Evolutionary conservation across 2,329 filamentous ascomycete species (phyloP).

Genomic region (Cordyceps cicadae): DNA sequence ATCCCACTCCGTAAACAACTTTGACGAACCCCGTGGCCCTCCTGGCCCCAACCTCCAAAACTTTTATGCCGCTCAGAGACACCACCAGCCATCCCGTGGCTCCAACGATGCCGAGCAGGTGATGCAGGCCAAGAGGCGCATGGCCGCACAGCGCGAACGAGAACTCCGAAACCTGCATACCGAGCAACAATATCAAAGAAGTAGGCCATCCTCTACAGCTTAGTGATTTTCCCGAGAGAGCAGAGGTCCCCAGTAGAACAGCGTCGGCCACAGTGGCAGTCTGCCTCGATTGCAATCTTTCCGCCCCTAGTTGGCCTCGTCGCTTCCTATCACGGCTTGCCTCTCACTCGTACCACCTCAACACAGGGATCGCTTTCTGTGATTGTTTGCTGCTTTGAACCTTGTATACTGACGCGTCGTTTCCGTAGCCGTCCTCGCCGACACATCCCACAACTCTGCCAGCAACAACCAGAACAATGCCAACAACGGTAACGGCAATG

Average conservation of each 20-base stretch:
- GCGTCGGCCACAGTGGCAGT: conserved; percentile 14
- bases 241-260: conserved; percentile 29
- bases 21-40: conserved; percentile 60
- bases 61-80: conserved; percentile 90
- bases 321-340: conserved; percentile 12
- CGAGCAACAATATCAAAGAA: conserved; percentile 99
- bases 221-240: conserved; percentile 40
- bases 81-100: conserved; percentile 79
- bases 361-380: conserved; percentile 1
- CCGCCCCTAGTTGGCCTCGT: conserved; percentile 11
- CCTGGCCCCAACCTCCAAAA: conserved; percentile 75
- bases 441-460: conserved; percentile 25
- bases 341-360: background rate
- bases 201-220: conserved; percentile 77
- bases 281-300: conserved; percentile 15
- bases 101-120: conserved; percentile 91
- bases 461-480: conserved; percentile 14
- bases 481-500: conserved; percentile 8
- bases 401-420: conserved; percentile 29
- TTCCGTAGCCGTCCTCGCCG: conserved; percentile 43
- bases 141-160: conserved; percentile 97
- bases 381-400: conserved; percentile 16
- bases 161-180: conserved; percentile 99
- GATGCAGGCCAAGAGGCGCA: conserved; percentile 98
- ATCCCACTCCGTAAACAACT: conserved; percentile 79